phyloP scores from a whole-genome alignment of 805 yeast genomes.

The Wickerhamiella lipophila region DNA sequence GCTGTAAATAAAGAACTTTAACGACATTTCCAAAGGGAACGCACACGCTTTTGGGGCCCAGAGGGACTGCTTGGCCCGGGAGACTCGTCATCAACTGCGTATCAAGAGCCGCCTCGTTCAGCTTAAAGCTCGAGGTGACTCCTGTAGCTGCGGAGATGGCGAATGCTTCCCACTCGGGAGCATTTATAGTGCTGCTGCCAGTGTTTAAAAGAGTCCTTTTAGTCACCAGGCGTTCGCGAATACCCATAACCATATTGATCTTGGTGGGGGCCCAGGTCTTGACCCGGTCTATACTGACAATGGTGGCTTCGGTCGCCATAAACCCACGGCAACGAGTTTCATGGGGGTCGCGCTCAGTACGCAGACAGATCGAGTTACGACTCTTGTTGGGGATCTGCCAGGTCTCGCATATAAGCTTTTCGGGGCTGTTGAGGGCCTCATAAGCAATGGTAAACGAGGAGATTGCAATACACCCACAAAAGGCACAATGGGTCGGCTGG shows the following conservation, averaged over 20 bases:
- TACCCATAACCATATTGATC: slow-evolving; percentile 62
- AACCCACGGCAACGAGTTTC: slow-evolving; percentile 85
- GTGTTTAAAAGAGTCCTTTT: background rate
- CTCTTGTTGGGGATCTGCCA: slow-evolving; percentile 61
- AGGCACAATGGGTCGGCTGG: slow-evolving; percentile 77
- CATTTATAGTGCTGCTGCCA: background rate
- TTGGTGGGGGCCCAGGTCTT: slow-evolving; percentile 73
- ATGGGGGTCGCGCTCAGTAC: slow-evolving; percentile 87
- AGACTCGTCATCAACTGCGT: slow-evolving; percentile 36
- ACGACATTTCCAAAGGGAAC: slow-evolving; percentile 62
- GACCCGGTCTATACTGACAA: slow-evolving; percentile 51
- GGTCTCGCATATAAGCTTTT: slow-evolving; percentile 56
- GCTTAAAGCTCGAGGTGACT: slow-evolving; percentile 42
- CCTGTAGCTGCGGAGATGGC: slow-evolving; percentile 55
- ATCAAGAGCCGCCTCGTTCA: slow-evolving; percentile 31
- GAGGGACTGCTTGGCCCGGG: slow-evolving; percentile 50
- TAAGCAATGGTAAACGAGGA: slow-evolving; percentile 61
- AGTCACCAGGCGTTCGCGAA: slow-evolving; percentile 29
- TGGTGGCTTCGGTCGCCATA: slow-evolving; percentile 57
- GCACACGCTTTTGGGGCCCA: slow-evolving; percentile 67
- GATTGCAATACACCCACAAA: slow-evolving; percentile 81
- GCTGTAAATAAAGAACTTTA: slow-evolving; percentile 48
- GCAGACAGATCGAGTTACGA: slow-evolving; percentile 64
- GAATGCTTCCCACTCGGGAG: slow-evolving; percentile 61
- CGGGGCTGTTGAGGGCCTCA: slow-evolving; percentile 40